Evolutionary conservation across 164 flowering plant genomes (phyloP).

Genomic region (Kingdonia uniflora): DNA sequence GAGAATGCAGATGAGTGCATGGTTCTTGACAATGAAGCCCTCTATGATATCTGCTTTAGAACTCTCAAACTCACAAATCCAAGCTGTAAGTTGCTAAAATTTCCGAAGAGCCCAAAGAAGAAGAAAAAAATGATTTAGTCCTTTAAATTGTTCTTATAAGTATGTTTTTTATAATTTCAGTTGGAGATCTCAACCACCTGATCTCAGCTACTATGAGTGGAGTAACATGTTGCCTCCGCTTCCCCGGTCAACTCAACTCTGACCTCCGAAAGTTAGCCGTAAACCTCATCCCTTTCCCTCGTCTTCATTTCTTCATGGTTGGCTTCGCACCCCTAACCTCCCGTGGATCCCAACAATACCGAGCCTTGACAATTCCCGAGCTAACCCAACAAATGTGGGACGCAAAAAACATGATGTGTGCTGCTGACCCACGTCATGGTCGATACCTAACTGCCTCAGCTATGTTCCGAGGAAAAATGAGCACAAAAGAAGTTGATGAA

Average conservation of each 20-base stretch:
- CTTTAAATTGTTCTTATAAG: neutral
- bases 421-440: constrained; percentile 17
- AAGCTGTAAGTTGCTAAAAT: constrained; percentile 6
- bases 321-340: constrained; percentile 11
- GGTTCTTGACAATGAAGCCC: constrained; percentile 9
- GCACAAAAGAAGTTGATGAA: constrained; percentile 14
- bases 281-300: constrained; percentile 10
- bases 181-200: constrained; percentile 13
- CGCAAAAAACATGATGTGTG: constrained; percentile 17
- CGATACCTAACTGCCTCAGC: constrained; percentile 14
- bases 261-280: constrained; percentile 5
- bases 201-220: constrained; percentile 10
- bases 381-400: constrained; percentile 16
- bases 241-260: constrained; percentile 9
- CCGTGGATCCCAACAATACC: constrained; percentile 11
- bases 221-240: constrained; percentile 10
- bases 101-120: neutral
- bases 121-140: neutral
- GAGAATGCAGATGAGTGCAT: constrained; percentile 6
- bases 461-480: constrained; percentile 12
- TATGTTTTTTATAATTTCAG: neutral
- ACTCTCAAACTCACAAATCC: constrained; percentile 11
- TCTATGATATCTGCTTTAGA: constrained; percentile 9
- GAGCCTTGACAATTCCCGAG: constrained; percentile 12
- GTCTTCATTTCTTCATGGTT: constrained; percentile 9